Conservation (phyloP, 1,284 basidiomycete genomes). For the Tausonia pullulans region DNA sequence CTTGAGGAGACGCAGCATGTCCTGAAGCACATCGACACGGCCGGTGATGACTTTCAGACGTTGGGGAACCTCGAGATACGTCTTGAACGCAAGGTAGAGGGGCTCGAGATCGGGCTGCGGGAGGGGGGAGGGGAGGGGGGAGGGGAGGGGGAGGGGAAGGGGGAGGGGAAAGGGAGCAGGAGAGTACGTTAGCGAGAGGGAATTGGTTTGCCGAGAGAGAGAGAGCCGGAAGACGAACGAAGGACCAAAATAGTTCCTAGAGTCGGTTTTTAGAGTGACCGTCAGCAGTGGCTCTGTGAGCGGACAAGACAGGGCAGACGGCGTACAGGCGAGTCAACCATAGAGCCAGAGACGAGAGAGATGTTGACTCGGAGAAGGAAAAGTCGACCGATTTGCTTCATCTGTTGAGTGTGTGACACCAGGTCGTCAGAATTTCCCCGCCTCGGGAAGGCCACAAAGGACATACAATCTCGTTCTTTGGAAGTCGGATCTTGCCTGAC, state of each 20-base stretch:
- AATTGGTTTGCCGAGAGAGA: no score
- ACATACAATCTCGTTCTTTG: neutral
- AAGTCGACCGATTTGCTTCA: slow-evolving; percentile 92
- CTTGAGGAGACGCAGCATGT: slow-evolving; percentile 91
- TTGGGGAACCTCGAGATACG: slow-evolving; percentile 90
- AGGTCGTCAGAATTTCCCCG: neutral
- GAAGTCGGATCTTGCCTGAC: slow-evolving; percentile 83
- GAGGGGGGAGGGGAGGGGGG: slow-evolving; percentile 34
- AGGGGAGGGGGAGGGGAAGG: neutral
- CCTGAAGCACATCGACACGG: slow-evolving; percentile 89
- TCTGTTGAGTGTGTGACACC: slow-evolving; percentile 29
- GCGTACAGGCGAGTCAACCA: slow-evolving; percentile 80
- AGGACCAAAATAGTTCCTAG: slow-evolving; percentile 79
- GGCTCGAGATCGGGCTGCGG: slow-evolving; percentile 74
- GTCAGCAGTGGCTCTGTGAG: neutral
- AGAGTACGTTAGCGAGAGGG: no score
- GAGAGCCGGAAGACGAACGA: neutral
- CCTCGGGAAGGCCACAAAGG: neutral
- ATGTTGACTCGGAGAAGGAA: slow-evolving; percentile 92
- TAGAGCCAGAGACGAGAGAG: slow-evolving; percentile 78
- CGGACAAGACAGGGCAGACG: slow-evolving; percentile 16
- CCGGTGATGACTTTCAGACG: slow-evolving; percentile 87
- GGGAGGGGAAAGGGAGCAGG: no score
- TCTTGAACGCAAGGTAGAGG: slow-evolving; percentile 46
- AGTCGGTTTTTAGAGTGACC: slow-evolving; percentile 7